A percentile compares a stretch with the other conserved stretches of the same genome.
These are phyloP conservation scores for Clonostachys solani DNA, from an alignment of 2,329 filamentous ascomycete genomes.

Conservation along the genomic window DNA sequence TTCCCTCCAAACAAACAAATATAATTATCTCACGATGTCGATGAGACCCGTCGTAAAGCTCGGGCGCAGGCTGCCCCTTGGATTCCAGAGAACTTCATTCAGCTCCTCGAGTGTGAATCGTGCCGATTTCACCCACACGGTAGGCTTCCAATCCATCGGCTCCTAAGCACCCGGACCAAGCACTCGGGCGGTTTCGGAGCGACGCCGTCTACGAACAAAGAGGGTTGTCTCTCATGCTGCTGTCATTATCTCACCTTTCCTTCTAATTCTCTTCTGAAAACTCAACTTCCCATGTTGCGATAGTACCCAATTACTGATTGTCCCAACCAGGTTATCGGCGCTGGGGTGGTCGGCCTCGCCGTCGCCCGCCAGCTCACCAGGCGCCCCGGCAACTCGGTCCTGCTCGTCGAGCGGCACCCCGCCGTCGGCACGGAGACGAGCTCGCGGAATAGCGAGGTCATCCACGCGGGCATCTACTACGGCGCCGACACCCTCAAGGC, in stretches of 20 bases:
- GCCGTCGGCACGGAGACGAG: constrained; percentile 80
- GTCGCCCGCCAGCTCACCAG: constrained; percentile 71
- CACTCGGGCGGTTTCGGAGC: neutral
- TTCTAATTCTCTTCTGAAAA: constrained; percentile 2
- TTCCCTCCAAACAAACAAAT: no score
- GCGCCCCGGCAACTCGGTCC: constrained; percentile 56
- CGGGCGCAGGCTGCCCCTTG: neutral
- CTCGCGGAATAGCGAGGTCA: constrained; percentile 90
- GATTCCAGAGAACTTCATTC: constrained; percentile 15
- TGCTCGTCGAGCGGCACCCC: constrained; percentile 77
- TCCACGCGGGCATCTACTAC: constrained; percentile 95
- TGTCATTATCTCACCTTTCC: neutral
- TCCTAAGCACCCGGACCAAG: neutral
- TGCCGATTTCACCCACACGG: constrained; percentile 42
- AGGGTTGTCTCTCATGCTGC: no score
- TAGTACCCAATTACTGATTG: neutral
- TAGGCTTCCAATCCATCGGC: constrained; percentile 14
- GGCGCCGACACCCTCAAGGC: constrained; percentile 74
- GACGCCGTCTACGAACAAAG: no score
- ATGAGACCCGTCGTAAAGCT: no score
- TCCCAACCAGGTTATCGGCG: constrained; percentile 45
- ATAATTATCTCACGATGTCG: no score
- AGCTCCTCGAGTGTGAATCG: constrained; percentile 22
- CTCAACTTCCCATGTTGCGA: neutral
- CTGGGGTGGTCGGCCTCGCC: constrained; percentile 72